Evolutionary conservation across 768 basidiomycete species (phyloP), one percentile per base, ranked within the genome.

Genomic region (Hygrocybe punicea): DNA sequence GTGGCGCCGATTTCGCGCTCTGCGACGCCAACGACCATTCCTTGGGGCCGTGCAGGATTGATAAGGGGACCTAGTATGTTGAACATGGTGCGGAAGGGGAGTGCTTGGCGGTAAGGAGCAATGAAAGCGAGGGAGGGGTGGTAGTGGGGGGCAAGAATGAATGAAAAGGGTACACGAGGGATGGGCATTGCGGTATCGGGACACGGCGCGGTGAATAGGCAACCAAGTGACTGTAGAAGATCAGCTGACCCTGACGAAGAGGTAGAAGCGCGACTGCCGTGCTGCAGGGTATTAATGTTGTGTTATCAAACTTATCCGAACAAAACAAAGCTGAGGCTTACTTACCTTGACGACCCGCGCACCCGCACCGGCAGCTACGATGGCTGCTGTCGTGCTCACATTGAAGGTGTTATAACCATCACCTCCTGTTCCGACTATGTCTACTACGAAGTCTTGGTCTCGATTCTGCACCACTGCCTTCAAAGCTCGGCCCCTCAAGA

Each of bases 351-450:
- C 84, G 2, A 99, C 93, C 34, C 93, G 81, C 0, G 91, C 91
- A 5, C 96, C 96, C 6, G 94, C 91, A 13, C 95, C 96, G 21
- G 94, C 93, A 25, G 95, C 96, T 17, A 98, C 91, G 59, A 99
- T 82, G 1, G 83, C 95, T 2, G 96, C 95, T 2, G 92, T 87
- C 1, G 96, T 98, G 68, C 93, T 95, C 52, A 98, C 95, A 68
- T 98, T 98, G 81, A 94, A 98, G 0, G 95, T 87, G 66, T 98
- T 91, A 71, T 94, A 85, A 0, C 94, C 94, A 71, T 98, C 97
- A 6, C 97, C 96, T 10, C 96, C 93, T 0, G 93, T 94, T 2
- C 93, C 93, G 19, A 96, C 93, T 57, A 96, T 91, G 67, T 90
- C 88, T 19, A 87, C 87, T 13, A 91, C 81, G 54, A 91, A n/a